Evolutionary conservation across 2,329 filamentous ascomycete species (phyloP), one percentile per base, ranked within the genome.

Genomic region (Colletotrichum abscissum): DNA sequence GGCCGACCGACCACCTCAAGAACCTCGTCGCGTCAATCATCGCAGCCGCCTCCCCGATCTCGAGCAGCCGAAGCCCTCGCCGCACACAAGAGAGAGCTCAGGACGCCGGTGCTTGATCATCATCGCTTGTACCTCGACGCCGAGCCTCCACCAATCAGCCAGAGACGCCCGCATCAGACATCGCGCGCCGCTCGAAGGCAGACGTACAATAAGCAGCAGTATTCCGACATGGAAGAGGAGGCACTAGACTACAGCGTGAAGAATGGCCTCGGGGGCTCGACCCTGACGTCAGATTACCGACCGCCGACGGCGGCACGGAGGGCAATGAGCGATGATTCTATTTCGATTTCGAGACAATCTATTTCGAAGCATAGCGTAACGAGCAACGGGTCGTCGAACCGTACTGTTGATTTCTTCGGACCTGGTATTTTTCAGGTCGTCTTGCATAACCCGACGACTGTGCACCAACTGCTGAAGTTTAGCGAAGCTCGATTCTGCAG

Each of bases 401-500:
- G 73, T 0, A 79, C 85, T 24, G 81, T 85, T 0, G 84, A 88
- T 57, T 87, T 90, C 73, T 85, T 89, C 67, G 84, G 86, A 30
- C 79, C 81, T 6, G 86, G 88, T 12, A 84, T 88, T 26, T 87
- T 90, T 66, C 84, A 86, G 56, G 80, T 87, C 72, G 87, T 87
- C 0, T 81, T 90, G 56, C 83, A 85, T 70, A 86, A 89, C 72
- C 85, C 87, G 0, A 82, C 81, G 3, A 88, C 87, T 0, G 83
- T 83, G 1, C 82, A 85, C 68, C 83, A 86, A 57, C 79, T 91
- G 22, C 81, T 85, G 69, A 84, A 82, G 56, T 90, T 89, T 77
- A 86, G 87, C 19, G 67, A 83, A 79, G 54, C 80, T 81, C 55
- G 83, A 84, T 58, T 85, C 83, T 73, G 85, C 83, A 4, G 85